phyloP scores from a whole-genome alignment of 371 early-diverging fungal genomes.

The Mortierella sp. region DNA sequence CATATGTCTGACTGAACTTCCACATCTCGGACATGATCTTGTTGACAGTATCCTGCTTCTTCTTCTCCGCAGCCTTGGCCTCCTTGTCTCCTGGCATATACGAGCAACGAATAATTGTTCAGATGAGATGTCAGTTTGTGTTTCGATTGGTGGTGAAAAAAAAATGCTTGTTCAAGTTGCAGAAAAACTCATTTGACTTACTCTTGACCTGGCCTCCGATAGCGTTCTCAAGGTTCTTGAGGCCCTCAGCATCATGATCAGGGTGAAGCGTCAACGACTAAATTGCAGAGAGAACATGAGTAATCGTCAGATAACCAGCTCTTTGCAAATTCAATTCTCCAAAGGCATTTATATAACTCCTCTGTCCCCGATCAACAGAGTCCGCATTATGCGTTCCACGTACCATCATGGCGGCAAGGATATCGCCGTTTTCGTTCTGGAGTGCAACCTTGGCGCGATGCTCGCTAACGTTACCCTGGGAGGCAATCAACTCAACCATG shows the following conservation, averaged over 20 bases:
- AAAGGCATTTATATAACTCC: too few relatives aligned
- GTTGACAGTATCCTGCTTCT: slow-evolving; percentile 48
- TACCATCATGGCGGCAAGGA: slow-evolving; percentile 78
- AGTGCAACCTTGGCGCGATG: slow-evolving; percentile 71
- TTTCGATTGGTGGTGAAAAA: too few relatives aligned
- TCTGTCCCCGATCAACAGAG: background rate
- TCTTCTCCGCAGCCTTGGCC: slow-evolving; percentile 51
- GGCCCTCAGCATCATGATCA: slow-evolving; percentile 51
- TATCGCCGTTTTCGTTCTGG: slow-evolving; percentile 68
- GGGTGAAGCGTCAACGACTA: slow-evolving; percentile 55
- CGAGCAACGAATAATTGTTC: background rate
- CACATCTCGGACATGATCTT: slow-evolving; percentile 64
- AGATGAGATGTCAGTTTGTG: background rate
- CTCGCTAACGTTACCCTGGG: slow-evolving; percentile 71
- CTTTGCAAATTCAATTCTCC: background rate
- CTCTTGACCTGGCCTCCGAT: slow-evolving; percentile 53
- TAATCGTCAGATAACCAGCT: background rate
- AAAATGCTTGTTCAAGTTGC: too few relatives aligned
- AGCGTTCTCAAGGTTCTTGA: slow-evolving; percentile 45
- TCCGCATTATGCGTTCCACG: slow-evolving; percentile 1
- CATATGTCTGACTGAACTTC: slow-evolving; percentile 69
- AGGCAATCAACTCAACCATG: slow-evolving; percentile 67
- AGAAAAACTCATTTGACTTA: too few relatives aligned
- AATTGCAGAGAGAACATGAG: background rate
- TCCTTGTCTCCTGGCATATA: slow-evolving; percentile 41